Conservation (phyloP, 371 early-diverging fungal genomes). For the Mucor irregularis region DNA sequence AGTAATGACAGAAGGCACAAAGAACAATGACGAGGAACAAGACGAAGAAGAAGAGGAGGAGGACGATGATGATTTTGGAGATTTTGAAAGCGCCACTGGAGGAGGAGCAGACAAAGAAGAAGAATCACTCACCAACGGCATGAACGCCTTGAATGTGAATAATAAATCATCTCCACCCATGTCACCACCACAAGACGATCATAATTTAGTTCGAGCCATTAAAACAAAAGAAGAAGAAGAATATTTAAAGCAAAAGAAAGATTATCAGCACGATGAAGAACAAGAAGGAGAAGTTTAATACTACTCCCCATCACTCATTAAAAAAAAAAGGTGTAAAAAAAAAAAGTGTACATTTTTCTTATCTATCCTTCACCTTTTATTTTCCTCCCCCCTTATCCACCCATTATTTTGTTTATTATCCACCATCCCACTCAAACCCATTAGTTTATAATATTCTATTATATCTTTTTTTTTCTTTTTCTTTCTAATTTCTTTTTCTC, state of each 20-base stretch:
- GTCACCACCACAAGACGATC: constrained; percentile 11
- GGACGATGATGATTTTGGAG: constrained; percentile 24
- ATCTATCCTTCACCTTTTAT: no score
- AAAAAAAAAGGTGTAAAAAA: no score
- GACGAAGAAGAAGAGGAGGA: constrained; percentile 16
- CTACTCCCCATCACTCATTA: not conserved
- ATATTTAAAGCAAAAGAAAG: constrained; percentile 15
- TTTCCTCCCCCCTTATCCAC: no score
- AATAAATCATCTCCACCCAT: not conserved
- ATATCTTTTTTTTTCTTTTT: no score
- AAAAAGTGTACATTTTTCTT: no score
- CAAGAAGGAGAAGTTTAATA: constrained; percentile 35
- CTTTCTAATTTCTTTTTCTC: no score
- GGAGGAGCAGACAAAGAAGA: constrained; percentile 1
- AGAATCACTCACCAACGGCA: constrained; percentile 5
- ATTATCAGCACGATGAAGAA: constrained; percentile 25
- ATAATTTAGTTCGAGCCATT: constrained; percentile 26
- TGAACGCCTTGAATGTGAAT: constrained; percentile 18
- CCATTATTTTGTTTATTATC: no score
- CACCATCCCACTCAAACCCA: no score
- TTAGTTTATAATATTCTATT: no score
- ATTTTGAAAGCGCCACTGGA: constrained; percentile 20
- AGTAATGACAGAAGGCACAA: constrained; percentile 9
- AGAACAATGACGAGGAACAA: constrained; percentile 17
- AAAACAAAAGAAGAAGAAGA: constrained; percentile 32